Evolutionary conservation across 306 rosid genomes (phyloP).

Genomic region (Senna siamea): DNA sequence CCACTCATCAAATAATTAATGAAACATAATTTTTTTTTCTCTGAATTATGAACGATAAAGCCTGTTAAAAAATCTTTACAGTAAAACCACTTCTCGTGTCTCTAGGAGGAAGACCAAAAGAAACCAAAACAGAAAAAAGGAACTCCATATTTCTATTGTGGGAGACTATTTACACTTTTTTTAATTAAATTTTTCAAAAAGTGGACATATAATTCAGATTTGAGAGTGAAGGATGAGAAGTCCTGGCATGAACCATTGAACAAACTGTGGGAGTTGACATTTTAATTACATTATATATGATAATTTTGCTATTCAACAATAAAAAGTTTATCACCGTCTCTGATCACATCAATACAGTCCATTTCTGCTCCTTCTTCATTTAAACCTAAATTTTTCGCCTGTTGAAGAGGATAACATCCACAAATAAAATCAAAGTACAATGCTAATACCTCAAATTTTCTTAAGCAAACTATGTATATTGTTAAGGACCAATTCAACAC

Average conservation of each 20-base stretch:
- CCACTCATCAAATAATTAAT: conserved; percentile 23
- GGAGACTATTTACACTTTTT: conserved; percentile 20
- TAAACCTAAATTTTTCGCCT: conserved; percentile 73
- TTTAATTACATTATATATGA: conserved; percentile 26
- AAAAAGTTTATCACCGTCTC: conserved; percentile 85
- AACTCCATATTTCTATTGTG: conserved; percentile 1
- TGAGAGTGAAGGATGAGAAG: conserved; percentile 19
- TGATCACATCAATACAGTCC: conserved; percentile 75
- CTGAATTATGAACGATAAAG: neutral
- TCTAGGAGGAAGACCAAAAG: conserved; percentile 8
- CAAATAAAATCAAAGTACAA: conserved; percentile 7
- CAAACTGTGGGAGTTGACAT: conserved; percentile 24
- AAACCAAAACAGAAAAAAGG: neutral
- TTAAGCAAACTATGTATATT: neutral
- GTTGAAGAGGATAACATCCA: conserved; percentile 33
- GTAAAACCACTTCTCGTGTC: neutral
- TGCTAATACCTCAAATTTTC: neutral
- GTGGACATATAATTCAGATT: neutral
- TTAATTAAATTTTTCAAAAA: neutral
- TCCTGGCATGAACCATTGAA: no score
- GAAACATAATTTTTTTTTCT: neutral
- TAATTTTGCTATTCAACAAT: conserved; percentile 44
- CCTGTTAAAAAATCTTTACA: neutral
- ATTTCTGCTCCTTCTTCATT: conserved; percentile 86
- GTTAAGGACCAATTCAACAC: neutral